Percentiles rank a stretch among this genome's conserved stretches.
These are phyloP conservation scores for Corymbia maculata DNA, from an alignment of 345 rosid species.

Conservation along the genomic window DNA sequence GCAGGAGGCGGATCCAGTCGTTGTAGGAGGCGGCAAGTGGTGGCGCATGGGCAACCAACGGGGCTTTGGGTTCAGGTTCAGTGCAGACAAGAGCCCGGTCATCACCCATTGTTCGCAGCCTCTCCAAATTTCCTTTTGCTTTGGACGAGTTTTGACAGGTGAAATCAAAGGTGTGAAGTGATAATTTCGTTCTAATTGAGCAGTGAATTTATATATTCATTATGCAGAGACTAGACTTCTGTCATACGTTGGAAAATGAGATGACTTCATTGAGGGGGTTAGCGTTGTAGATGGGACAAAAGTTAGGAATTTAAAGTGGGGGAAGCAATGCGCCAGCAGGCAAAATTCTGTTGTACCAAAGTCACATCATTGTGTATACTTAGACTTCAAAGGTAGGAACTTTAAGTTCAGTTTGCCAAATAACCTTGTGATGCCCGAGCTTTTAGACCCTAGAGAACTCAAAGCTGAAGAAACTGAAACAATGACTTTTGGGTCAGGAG, in stretches of 20 bases:
- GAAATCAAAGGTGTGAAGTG: neutral
- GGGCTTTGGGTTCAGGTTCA: neutral
- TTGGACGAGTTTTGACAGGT: neutral
- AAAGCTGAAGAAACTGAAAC: neutral
- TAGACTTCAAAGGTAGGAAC: neutral
- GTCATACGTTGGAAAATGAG: neutral
- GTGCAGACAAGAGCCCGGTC: neutral
- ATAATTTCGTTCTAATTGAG: too few relatives aligned
- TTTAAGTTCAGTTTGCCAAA: neutral
- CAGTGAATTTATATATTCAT: too few relatives aligned
- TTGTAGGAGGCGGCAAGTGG: slow-evolving; percentile 13
- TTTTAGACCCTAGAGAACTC: neutral
- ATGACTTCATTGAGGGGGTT: neutral
- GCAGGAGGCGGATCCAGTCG: slow-evolving; percentile 29
- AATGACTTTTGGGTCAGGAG: neutral
- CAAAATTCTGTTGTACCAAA: neutral
- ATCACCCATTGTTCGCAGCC: neutral
- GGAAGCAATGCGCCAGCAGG: too few relatives aligned
- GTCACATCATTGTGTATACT: neutral
- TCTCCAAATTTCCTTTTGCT: neutral
- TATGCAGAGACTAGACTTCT: too few relatives aligned
- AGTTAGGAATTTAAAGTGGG: neutral
- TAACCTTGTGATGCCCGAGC: neutral
- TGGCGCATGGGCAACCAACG: neutral
- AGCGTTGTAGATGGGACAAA: neutral